Conservation (phyloP, 257 asterid genomes). For the Solanum lignicaule region DNA sequence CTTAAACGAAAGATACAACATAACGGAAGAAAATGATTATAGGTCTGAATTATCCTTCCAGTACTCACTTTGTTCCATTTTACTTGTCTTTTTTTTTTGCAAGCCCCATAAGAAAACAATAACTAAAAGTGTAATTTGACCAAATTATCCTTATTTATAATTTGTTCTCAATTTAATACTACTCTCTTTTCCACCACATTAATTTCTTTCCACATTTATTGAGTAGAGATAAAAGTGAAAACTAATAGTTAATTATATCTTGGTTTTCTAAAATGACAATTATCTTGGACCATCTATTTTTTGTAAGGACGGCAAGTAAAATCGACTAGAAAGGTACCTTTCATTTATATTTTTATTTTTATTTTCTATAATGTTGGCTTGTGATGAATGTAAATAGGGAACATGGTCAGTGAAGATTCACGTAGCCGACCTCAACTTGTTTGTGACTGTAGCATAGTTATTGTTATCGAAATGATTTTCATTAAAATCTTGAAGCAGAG, state of each 20-base stretch:
- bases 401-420: too few species aligned
- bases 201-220: not conserved
- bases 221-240: not conserved
- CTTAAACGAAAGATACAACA: not conserved
- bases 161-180: not conserved
- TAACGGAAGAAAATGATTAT: not conserved
- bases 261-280: too few species aligned
- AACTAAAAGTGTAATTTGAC: not conserved
- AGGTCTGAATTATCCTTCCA: not conserved
- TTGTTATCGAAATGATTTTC: not conserved
- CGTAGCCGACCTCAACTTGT: too few species aligned
- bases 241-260: too few species aligned
- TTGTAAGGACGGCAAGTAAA: too few species aligned
- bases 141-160: too few species aligned
- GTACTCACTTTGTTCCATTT: not conserved
- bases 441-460: not conserved
- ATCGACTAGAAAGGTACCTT: too few species aligned
- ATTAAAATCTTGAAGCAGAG: not conserved
- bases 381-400: too few species aligned
- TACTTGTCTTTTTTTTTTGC: too few species aligned
- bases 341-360: too few species aligned
- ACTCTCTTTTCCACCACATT: not conserved
- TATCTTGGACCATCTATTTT: too few species aligned
- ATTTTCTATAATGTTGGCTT: too few species aligned
- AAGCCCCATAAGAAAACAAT: not conserved